Evolutionary conservation across 176 grass and related monocot species (phyloP).

Genomic region (Phragmites australis): DNA sequence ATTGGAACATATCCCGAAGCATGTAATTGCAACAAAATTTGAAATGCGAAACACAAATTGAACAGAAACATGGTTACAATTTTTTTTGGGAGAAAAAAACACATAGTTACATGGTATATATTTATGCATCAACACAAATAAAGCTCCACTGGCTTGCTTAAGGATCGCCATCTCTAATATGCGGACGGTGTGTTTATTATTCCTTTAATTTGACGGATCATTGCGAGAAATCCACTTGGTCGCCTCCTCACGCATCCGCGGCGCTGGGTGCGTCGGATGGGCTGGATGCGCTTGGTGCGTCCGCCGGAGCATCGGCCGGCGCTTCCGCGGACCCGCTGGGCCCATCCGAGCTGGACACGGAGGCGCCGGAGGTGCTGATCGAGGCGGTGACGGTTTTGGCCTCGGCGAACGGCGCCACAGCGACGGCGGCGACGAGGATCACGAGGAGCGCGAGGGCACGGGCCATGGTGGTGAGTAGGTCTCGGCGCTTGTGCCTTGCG

Average conservation of each 20-base stretch:
- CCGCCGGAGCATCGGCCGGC: background rate
- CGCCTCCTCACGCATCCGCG: background rate
- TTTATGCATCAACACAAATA: background rate
- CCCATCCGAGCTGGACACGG: background rate
- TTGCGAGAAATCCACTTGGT: background rate
- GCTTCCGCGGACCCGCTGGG: background rate
- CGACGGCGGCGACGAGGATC: constrained; percentile 27
- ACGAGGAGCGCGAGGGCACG: constrained; percentile 15
- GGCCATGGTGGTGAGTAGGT: background rate
- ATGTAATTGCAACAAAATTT: background rate
- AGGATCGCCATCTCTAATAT: too few species aligned
- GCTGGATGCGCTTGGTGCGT: background rate
- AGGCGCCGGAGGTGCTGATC: background rate
- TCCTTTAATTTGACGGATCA: background rate
- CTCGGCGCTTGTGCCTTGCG: background rate
- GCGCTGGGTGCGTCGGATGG: background rate
- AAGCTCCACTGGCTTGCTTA: background rate
- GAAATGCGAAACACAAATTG: background rate
- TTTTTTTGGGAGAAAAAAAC: too few species aligned
- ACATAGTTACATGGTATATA: background rate
- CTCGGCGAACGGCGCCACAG: background rate
- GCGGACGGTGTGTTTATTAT: too few species aligned
- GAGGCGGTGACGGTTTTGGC: background rate
- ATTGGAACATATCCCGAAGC: too few species aligned
- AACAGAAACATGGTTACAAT: too few species aligned